A percentile compares a stretch with the other conserved stretches of the same genome.
Conservation (phyloP, 345 rosid genomes). For the Brassica carinata region DNA sequence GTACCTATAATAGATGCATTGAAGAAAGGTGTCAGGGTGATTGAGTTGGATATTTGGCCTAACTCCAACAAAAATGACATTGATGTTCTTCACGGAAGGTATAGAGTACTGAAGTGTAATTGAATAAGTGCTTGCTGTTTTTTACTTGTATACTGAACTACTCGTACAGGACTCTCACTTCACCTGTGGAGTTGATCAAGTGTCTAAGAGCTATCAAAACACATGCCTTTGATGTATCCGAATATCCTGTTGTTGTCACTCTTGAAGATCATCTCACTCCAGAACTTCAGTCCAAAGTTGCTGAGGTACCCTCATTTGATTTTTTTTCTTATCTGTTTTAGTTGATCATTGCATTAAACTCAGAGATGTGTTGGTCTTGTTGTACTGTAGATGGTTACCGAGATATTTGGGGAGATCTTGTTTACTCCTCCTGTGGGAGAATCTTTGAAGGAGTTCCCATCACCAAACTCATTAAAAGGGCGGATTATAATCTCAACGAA, state of each 20-base stretch:
- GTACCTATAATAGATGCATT: slow-evolving; percentile 71
- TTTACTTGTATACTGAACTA: slow-evolving; percentile 5
- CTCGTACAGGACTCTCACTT: slow-evolving; percentile 66
- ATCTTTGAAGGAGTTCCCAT: slow-evolving; percentile 70
- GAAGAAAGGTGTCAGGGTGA: slow-evolving; percentile 78
- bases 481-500: slow-evolving; percentile 77
- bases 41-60: slow-evolving; percentile 92
- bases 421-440: slow-evolving; percentile 65
- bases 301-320: slow-evolving; percentile 50
- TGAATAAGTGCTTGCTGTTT: background rate
- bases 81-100: slow-evolving; percentile 88
- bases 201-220: slow-evolving; percentile 73
- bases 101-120: background rate
- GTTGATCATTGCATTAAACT: background rate
- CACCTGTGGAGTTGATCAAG: slow-evolving; percentile 71
- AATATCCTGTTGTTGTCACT: slow-evolving; percentile 78
- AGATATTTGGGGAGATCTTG: slow-evolving; percentile 76
- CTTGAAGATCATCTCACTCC: slow-evolving; percentile 87
- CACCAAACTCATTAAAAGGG: slow-evolving; percentile 63
- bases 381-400: slow-evolving; percentile 64
- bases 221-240: slow-evolving; percentile 73
- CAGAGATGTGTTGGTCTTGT: slow-evolving; percentile 14
- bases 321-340: background rate
- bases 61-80: slow-evolving; percentile 65
- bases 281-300: slow-evolving; percentile 80